phyloP scores from a whole-genome alignment of 2,329 filamentous ascomycete species.

The Sporothrix globosa region DNA sequence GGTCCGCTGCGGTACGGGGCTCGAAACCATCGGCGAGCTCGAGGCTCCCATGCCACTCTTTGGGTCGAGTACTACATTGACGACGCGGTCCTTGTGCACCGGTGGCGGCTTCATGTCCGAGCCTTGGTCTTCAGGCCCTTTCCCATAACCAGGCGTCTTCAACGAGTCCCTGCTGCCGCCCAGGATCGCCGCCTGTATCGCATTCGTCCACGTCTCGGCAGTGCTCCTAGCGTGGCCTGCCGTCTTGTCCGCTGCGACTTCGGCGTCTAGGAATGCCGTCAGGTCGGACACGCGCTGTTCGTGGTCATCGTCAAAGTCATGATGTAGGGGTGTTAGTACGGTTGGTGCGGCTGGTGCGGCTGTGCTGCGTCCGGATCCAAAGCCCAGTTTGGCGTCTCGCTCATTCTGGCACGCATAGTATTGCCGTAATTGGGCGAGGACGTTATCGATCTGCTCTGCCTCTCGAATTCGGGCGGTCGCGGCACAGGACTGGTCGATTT shows the following conservation, averaged over 20 bases:
- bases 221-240: not conserved
- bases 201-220: not conserved
- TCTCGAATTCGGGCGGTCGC: slow-evolving; percentile 27
- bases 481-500: slow-evolving; percentile 25
- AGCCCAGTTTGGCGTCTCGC: not conserved
- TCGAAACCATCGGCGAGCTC: slow-evolving; percentile 19
- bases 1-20: slow-evolving; percentile 9
- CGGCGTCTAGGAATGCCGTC: slow-evolving; percentile 28
- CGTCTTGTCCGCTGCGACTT: slow-evolving; percentile 1
- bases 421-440: slow-evolving; percentile 30
- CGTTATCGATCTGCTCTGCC: slow-evolving; percentile 27
- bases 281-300: slow-evolving; percentile 31
- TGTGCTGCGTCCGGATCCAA: not conserved
- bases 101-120: slow-evolving; percentile 30
- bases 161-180: not conserved
- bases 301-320: slow-evolving; percentile 5
- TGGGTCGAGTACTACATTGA: slow-evolving; percentile 8
- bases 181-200: not conserved
- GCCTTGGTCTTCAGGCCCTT: not conserved
- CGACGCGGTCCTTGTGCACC: slow-evolving; percentile 9
- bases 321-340: not conserved
- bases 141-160: slow-evolving; percentile 20
- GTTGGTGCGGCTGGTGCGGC: not conserved
- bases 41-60: not conserved
- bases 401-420: slow-evolving; percentile 11